Base-by-base conservation (phyloP, 371 early-diverging fungal species). In the Rhizopus sp. region DNA sequence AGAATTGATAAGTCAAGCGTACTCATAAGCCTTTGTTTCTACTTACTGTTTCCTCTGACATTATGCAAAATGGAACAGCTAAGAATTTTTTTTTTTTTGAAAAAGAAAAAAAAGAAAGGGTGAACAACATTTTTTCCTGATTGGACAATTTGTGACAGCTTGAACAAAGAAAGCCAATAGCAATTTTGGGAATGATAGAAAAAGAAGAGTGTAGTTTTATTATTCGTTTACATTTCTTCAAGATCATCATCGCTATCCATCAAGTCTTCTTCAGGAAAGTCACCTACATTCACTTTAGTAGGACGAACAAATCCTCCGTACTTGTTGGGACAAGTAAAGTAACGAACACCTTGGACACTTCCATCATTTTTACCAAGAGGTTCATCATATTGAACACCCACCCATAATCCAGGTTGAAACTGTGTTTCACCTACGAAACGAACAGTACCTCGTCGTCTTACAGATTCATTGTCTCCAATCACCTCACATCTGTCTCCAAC, bases 301-400 rank as follows among this genome's bases (percentile, higher is more conserved):
- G 97, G 95, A 8, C 95, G 84, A 29, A 96, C 91, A 69, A 96
- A 94, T 0, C 88, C 90, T 30, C 94, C 97, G 63, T 91, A 83
- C 7, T 89, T 88, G 30, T 78, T 68, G 9, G 81, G 78, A 57
- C 90, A 89, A 4, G 77, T 63, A 63, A 95, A 97, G 61, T 95
- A 97, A 7, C 57, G 63, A 17, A 70, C 81, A 3, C 93, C 93
- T 51, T 90, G 77, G 1, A 95, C 91, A 52, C 83, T 86, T 39
- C 98, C 98, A 70, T 95, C 85, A 66, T 98, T 92, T 72, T 93
- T 95, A 31, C 98, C 98, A 40, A 95, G 64, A 0, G 98, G 98
- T 58, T 98, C 98, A 64, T 98, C 98, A 52, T 92, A 96, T 66
- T 95, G 90, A 15, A 98, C 75, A 49, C 98, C 98, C 8, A 97